A percentile compares a stretch with the other conserved stretches of the same genome.
Conservation (phyloP, 352 stramenopile genomes). For the Pythium grandisporangium region DNA sequence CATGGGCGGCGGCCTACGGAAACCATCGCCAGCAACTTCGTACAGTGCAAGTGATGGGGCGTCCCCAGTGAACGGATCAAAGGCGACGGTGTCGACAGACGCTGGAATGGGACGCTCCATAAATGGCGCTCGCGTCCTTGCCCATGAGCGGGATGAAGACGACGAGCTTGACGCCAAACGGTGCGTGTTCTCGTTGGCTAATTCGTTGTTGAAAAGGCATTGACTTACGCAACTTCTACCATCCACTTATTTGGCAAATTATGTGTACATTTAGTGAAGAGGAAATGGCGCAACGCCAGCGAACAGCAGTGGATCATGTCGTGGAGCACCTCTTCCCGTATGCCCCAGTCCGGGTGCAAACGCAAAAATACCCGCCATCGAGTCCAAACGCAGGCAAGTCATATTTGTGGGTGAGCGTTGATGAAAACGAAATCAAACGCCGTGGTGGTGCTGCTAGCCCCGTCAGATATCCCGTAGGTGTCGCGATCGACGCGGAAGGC, state of each 20-base stretch:
- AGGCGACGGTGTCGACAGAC: too few species aligned
- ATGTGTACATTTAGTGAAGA: constrained; percentile 41
- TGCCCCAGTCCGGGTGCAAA: constrained; percentile 61
- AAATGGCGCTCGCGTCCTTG: too few species aligned
- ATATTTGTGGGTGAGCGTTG: constrained; percentile 71
- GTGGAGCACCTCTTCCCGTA: constrained; percentile 78
- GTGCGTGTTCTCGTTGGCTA: constrained; percentile 5
- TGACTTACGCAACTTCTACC: background rate
- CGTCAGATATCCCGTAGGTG: constrained; percentile 56
- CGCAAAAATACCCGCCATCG: constrained; percentile 47
- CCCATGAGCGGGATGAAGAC: constrained; percentile 42
- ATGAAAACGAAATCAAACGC: constrained; percentile 56
- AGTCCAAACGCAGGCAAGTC: constrained; percentile 51
- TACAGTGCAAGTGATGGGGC: constrained; percentile 2
- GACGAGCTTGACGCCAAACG: constrained; percentile 52
- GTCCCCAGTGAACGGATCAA: too few species aligned
- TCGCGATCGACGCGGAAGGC: constrained; percentile 51
- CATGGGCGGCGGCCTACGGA: constrained; percentile 42
- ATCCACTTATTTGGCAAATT: background rate
- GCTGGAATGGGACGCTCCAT: too few species aligned
- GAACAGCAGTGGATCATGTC: constrained; percentile 43
- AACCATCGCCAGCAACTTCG: constrained; percentile 9
- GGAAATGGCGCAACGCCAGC: constrained; percentile 35
- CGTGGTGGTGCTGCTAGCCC: constrained; percentile 25
- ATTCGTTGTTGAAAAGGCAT: background rate